Evolutionary conservation across 768 basidiomycete species (phyloP).

Genomic region (Lyophyllum semitale): DNA sequence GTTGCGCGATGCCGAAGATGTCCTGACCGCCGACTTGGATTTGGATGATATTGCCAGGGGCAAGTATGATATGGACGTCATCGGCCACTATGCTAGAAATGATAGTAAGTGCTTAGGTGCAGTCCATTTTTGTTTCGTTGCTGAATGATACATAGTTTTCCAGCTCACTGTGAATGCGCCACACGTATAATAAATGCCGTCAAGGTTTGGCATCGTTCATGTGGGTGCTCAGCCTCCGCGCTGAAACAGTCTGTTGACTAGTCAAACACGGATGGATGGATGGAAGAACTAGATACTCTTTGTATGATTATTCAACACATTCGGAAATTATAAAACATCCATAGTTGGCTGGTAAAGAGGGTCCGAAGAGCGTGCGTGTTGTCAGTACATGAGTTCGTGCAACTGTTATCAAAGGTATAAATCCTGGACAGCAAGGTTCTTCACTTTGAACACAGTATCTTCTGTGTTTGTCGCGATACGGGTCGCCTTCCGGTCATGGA

Average conservation of each 20-base stretch:
- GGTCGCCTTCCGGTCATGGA: conserved; percentile 8
- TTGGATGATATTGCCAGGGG: conserved; percentile 56
- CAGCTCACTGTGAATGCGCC: conserved; percentile 12
- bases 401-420: conserved; percentile 1
- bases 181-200: too few relatives aligned
- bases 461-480: background rate
- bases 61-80: conserved; percentile 64
- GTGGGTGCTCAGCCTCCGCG: too few relatives aligned
- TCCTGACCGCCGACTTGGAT: conserved; percentile 59
- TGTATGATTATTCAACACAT: too few relatives aligned
- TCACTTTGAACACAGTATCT: conserved; percentile 7
- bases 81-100: conserved; percentile 62
- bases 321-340: too few relatives aligned
- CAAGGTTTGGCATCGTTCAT: too few relatives aligned
- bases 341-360: too few relatives aligned
- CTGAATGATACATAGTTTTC: conserved; percentile 10
- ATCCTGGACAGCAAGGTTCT: conserved; percentile 13
- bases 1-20: conserved; percentile 49
- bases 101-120: conserved; percentile 46
- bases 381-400: background rate
- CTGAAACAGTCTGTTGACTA: too few relatives aligned
- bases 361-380: too few relatives aligned
- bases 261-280: too few relatives aligned
- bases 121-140: background rate
- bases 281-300: too few relatives aligned